Evolutionary conservation across 2,329 filamentous ascomycete species (phyloP).

Genomic region (Tolypocladium tundrense): DNA sequence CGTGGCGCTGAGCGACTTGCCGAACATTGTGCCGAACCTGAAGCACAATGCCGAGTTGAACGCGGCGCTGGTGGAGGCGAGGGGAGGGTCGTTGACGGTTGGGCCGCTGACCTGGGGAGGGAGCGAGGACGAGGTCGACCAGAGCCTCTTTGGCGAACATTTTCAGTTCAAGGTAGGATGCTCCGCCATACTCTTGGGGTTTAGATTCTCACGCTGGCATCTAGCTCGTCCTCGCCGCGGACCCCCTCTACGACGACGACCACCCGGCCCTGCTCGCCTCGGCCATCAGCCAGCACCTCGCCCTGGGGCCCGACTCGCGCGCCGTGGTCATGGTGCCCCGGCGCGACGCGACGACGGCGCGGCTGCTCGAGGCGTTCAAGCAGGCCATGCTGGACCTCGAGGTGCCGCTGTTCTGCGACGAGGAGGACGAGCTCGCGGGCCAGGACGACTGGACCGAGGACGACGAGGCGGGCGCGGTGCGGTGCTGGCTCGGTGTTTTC

Average conservation of each 20-base stretch:
- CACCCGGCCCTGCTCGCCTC: constrained; percentile 67
- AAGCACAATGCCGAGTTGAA: constrained; percentile 63
- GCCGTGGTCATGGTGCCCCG: constrained; percentile 75
- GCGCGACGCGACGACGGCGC: constrained; percentile 55
- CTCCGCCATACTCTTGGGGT: too few species aligned
- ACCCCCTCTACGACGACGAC: constrained; percentile 76
- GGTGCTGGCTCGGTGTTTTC: constrained; percentile 63
- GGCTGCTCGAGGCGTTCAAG: constrained; percentile 54
- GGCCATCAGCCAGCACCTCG: constrained; percentile 60
- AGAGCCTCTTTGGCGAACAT: constrained; percentile 29
- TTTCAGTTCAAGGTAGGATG: constrained; percentile 40
- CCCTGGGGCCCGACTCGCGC: constrained; percentile 42
- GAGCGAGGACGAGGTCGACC: constrained; percentile 30
- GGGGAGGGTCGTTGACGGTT: constrained; percentile 47
- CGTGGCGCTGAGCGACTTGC: constrained; percentile 73
- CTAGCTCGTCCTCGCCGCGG: constrained; percentile 72
- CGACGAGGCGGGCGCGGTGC: constrained; percentile 37
- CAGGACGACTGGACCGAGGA: constrained; percentile 63
- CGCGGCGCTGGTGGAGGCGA: constrained; percentile 36
- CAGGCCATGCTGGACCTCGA: constrained; percentile 45
- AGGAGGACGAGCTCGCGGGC: constrained; percentile 53
- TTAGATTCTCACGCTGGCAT: not conserved
- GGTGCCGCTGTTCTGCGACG: constrained; percentile 36
- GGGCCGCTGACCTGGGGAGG: constrained; percentile 69
- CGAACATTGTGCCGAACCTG: constrained; percentile 74